Evolutionary conservation across 768 basidiomycete genomes (phyloP).

Genomic region (Lentinula raphanica): DNA sequence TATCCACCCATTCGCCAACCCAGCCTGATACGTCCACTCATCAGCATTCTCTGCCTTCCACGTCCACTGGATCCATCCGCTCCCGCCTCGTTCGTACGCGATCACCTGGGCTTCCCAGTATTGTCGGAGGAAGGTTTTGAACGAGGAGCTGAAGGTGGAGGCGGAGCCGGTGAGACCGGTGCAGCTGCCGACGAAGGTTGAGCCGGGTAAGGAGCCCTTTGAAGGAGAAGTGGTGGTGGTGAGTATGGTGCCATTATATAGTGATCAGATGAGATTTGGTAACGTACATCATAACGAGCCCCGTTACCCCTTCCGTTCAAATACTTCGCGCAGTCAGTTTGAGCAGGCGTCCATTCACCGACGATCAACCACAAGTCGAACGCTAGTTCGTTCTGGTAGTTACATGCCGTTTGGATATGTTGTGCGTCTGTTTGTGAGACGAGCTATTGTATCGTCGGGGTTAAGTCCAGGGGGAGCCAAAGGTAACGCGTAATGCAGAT

Average conservation of each 20-base stretch:
- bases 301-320: slow-evolving; percentile 79
- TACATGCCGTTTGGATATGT: slow-evolving; percentile 62
- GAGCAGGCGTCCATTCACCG: slow-evolving; percentile 82
- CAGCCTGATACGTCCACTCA: slow-evolving; percentile 88
- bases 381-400: slow-evolving; percentile 36
- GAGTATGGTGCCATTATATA: background rate
- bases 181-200: slow-evolving; percentile 70
- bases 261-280: background rate
- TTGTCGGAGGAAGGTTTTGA: slow-evolving; percentile 78
- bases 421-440: background rate
- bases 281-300: slow-evolving; percentile 49
- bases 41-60: slow-evolving; percentile 82
- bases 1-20: slow-evolving; percentile 74
- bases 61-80: slow-evolving; percentile 77
- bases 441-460: background rate
- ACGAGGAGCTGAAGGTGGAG: slow-evolving; percentile 64
- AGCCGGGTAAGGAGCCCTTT: slow-evolving; percentile 53
- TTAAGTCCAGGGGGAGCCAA: no score
- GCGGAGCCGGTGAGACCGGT: slow-evolving; percentile 67
- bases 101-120: slow-evolving; percentile 83
- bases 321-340: slow-evolving; percentile 75
- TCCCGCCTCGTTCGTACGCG: slow-evolving; percentile 57
- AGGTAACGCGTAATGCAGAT: no score
- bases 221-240: background rate
- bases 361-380: slow-evolving; percentile 78